Base-by-base conservation (phyloP, 768 basidiomycete genomes). In the Boletus patriciae region DNA sequence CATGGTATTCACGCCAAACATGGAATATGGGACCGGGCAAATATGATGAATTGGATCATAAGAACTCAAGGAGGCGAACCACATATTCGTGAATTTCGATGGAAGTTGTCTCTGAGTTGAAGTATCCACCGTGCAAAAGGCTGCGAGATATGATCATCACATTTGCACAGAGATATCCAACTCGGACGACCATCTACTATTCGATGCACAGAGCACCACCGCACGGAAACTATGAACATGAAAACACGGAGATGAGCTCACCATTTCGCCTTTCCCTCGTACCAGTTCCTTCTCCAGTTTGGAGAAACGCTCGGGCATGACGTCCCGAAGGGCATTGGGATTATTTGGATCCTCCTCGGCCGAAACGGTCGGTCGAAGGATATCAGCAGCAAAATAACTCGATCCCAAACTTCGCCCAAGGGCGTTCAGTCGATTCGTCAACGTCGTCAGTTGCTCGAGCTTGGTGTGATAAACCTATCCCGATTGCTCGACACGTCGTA, bases 251-350 rank as follows among this genome's bases (percentile, higher is more conserved):
- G 12, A 52, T n/a, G 2, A 16, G 78, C 89, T 66, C 63, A 92
- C 89, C 52, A 92, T 80, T 81, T 95, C 93, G n/a, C 82, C 81
- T 71, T 93, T 93, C 12, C 90, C 92, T 51, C 88, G 78, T 11
- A 90, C 85, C 18, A 94, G 80, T 65, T 94, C 92, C 68, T 90
- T 88, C 77, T 94, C 91, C 6, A 95, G 76, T 63, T 78, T 86
- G 45, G 83, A 79, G 66, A 95, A 91, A 13, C 89, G 81, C 61
- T 94, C 92, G 0, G 88, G 86, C 12, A 85, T 87, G 16, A 94
- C 89, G 63, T 94, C 89, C 23, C 82, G 78, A 64, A 82, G 78
- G 6, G 80, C 74, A 42, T 63, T 59, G 4, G 74, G 59, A 56
- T 75, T 67, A 33, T 74, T 70, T 4, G 71, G 50, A 50, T 68